Conservation (phyloP, 2,329 filamentous ascomycete species). For the Sporothrix mexicana region DNA sequence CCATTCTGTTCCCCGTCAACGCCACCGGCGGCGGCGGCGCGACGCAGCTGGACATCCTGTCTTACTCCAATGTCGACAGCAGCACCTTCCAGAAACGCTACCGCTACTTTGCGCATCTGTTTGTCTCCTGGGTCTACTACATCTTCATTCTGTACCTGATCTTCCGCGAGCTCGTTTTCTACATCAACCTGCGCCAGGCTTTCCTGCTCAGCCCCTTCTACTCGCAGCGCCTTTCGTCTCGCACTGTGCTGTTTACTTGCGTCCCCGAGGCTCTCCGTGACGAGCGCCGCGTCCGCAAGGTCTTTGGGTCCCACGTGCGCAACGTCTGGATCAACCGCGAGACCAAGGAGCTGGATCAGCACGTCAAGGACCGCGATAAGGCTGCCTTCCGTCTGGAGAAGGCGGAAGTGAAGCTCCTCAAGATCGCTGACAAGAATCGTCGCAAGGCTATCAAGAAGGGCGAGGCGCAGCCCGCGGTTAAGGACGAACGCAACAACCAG, state of each 20-base stretch:
- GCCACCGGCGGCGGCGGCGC: constrained; percentile 74
- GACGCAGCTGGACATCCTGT: constrained; percentile 75
- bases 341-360: constrained; percentile 75
- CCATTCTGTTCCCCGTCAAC: constrained; percentile 84
- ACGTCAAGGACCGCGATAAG: constrained; percentile 81
- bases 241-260: constrained; percentile 88
- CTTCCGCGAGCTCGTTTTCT: constrained; percentile 88
- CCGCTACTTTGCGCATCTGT: constrained; percentile 81
- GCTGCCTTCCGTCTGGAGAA: constrained; percentile 81
- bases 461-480: constrained; percentile 41
- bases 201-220: constrained; percentile 86
- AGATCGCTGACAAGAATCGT: constrained; percentile 74
- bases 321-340: constrained; percentile 85
- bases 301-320: constrained; percentile 83
- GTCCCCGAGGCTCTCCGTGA: constrained; percentile 81
- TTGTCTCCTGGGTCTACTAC: constrained; percentile 82
- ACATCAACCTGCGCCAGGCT: constrained; percentile 92
- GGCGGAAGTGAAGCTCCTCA: constrained; percentile 86
- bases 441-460: constrained; percentile 70
- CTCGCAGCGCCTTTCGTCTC: constrained; percentile 82
- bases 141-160: constrained; percentile 89
- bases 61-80: constrained; percentile 75
- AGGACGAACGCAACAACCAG: constrained; percentile 35
- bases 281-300: constrained; percentile 74
- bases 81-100: constrained; percentile 57